A percentile compares a stretch with the other conserved stretches of the same genome.
phyloP scores from a whole-genome alignment of 768 basidiomycete species.

The Podaxis rugospora region DNA sequence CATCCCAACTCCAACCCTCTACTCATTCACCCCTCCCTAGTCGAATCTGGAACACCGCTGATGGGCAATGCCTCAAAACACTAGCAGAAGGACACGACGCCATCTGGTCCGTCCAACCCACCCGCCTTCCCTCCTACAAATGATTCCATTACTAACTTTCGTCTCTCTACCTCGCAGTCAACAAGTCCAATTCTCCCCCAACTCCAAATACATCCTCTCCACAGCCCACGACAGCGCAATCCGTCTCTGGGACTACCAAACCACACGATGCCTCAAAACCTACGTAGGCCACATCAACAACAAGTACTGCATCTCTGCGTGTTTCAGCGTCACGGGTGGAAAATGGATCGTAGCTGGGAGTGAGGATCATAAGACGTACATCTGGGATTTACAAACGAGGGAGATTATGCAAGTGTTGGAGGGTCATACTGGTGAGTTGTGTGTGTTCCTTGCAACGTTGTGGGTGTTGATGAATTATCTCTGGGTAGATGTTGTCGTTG shows the following conservation, averaged over 20 bases:
- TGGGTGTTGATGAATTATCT: neutral
- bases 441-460: neutral
- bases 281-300: conserved; percentile 80
- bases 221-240: conserved; percentile 92
- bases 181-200: conserved; percentile 92
- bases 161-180: conserved; percentile 40
- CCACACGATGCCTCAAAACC: conserved; percentile 85
- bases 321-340: conserved; percentile 80
- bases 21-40: conserved; percentile 34
- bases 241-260: conserved; percentile 94
- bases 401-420: conserved; percentile 78
- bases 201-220: conserved; percentile 91
- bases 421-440: conserved; percentile 60
- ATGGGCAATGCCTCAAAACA: conserved; percentile 95
- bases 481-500: conserved; percentile 64
- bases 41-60: conserved; percentile 91
- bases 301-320: conserved; percentile 80
- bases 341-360: conserved; percentile 91
- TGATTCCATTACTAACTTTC: neutral
- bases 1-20: neutral
- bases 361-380: conserved; percentile 85
- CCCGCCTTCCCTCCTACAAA: neutral
- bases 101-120: conserved; percentile 51
- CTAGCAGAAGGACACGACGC: conserved; percentile 87
- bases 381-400: conserved; percentile 91